A percentile compares a stretch with the other conserved stretches of the same genome.
Conservation (phyloP, 169 alveolate species). For the Cryptosporidium bovis region DNA sequence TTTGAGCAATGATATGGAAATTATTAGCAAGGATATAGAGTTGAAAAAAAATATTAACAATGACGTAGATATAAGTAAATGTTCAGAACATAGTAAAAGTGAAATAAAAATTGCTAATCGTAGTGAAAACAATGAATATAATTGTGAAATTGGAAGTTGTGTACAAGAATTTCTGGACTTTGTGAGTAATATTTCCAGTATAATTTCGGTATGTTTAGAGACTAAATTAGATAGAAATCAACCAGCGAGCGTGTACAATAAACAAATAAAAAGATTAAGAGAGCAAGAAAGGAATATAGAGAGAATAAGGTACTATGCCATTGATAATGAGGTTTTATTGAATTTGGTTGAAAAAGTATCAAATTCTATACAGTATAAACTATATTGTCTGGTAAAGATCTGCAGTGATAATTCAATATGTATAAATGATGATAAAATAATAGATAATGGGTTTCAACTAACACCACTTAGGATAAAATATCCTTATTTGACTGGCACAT, state of each 20-base stretch:
- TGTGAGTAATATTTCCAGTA: conserved; percentile 44
- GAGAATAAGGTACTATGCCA: neutral
- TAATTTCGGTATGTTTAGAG: conserved; percentile 52
- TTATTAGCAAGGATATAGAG: neutral
- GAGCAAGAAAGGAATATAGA: conserved; percentile 28
- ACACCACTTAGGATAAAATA: conserved; percentile 57
- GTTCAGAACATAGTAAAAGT: neutral
- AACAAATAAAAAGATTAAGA: conserved; percentile 15
- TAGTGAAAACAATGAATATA: neutral
- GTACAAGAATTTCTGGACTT: neutral
- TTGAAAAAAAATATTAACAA: neutral
- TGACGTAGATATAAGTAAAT: too few species aligned
- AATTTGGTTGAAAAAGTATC: conserved; percentile 10
- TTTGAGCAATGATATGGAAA: neutral
- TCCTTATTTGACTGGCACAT: conserved; percentile 68
- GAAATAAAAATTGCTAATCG: neutral
- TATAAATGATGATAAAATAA: neutral
- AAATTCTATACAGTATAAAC: conserved; percentile 13
- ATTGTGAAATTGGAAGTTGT: neutral
- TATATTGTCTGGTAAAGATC: conserved; percentile 21
- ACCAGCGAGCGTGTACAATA: conserved; percentile 1
- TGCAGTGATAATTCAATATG: neutral
- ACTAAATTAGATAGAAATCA: conserved; percentile 21
- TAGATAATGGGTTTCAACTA: neutral
- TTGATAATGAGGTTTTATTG: neutral